Percentiles rank a stretch among this genome's conserved stretches.
Evolutionary conservation across 1,284 basidiomycete species (phyloP).

Genomic region (Sporisorium sorghi): DNA sequence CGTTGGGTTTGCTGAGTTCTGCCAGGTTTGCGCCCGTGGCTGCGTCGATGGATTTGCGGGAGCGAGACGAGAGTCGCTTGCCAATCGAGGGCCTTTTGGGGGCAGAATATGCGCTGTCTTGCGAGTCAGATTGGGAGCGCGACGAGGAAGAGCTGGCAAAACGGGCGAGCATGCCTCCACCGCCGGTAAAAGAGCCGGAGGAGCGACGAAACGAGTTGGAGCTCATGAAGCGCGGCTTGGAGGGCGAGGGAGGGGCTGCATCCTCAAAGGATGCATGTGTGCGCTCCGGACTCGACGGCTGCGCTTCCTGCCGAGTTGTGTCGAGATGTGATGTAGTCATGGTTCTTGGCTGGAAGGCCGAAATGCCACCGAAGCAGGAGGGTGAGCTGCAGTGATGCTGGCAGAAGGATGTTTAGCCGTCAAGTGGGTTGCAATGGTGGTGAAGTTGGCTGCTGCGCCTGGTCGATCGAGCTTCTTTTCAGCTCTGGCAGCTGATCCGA

Average conservation of each 20-base stretch:
- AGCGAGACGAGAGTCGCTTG: conserved; percentile 28
- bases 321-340: conserved; percentile 19
- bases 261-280: not conserved
- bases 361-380: not conserved
- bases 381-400: conserved; percentile 1
- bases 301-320: conserved; percentile 15
- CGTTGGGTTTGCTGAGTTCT: conserved; percentile 46
- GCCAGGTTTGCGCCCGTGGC: conserved; percentile 32
- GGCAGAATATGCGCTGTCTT: conserved; percentile 3
- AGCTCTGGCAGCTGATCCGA: conserved; percentile 1
- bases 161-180: conserved; percentile 22
- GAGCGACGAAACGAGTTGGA: conserved; percentile 32
- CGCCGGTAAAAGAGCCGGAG: conserved; percentile 18
- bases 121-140: not conserved
- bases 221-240: conserved; percentile 21
- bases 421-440: not conserved
- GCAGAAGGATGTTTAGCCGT: not conserved
- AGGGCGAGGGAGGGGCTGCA: conserved; percentile 12
- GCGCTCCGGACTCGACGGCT: conserved; percentile 20
- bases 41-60: conserved; percentile 23
- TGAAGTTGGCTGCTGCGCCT: not conserved
- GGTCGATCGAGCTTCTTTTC: not conserved
- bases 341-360: not conserved
- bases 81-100: conserved; percentile 31
- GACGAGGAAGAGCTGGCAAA: conserved; percentile 26